phyloP scores from a whole-genome alignment of 2,329 filamentous ascomycete species.

The Byssoonygena ceratinophila region DNA sequence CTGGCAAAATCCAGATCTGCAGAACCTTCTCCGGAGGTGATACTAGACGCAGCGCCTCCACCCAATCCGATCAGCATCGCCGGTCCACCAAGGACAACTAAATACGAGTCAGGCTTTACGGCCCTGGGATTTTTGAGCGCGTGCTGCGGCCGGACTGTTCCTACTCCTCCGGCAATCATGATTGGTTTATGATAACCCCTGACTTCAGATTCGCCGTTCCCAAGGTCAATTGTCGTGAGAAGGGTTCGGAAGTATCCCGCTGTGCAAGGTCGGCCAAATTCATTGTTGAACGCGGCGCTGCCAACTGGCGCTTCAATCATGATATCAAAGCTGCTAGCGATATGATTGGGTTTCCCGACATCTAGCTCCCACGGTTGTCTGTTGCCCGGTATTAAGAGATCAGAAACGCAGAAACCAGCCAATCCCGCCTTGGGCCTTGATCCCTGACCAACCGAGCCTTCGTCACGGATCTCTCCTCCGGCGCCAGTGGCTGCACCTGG shows the following conservation, averaged over 20 bases:
- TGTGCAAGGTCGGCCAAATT: slow-evolving; percentile 84
- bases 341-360: slow-evolving; percentile 79
- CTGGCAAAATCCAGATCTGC: slow-evolving; percentile 94
- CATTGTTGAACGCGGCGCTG: slow-evolving; percentile 92
- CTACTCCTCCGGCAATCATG: slow-evolving; percentile 93
- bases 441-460: slow-evolving; percentile 85
- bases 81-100: slow-evolving; percentile 87
- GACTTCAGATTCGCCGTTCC: slow-evolving; percentile 55
- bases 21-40: slow-evolving; percentile 74
- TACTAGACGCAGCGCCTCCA: slow-evolving; percentile 87
- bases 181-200: slow-evolving; percentile 97
- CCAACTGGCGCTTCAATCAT: slow-evolving; percentile 97
- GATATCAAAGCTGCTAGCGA: slow-evolving; percentile 88
- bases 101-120: slow-evolving; percentile 76
- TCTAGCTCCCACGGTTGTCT: slow-evolving; percentile 82
- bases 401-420: slow-evolving; percentile 87
- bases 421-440: slow-evolving; percentile 89
- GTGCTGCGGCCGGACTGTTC: slow-evolving; percentile 80
- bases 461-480: slow-evolving; percentile 89
- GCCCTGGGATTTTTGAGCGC: slow-evolving; percentile 71
- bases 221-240: slow-evolving; percentile 56
- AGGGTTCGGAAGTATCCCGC: slow-evolving; percentile 87
- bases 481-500: slow-evolving; percentile 90
- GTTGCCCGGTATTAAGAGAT: slow-evolving; percentile 77
- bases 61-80: slow-evolving; percentile 97